Evolutionary conservation across 306 rosid species (phyloP).

Genomic region (Phaseolus lunatus): DNA sequence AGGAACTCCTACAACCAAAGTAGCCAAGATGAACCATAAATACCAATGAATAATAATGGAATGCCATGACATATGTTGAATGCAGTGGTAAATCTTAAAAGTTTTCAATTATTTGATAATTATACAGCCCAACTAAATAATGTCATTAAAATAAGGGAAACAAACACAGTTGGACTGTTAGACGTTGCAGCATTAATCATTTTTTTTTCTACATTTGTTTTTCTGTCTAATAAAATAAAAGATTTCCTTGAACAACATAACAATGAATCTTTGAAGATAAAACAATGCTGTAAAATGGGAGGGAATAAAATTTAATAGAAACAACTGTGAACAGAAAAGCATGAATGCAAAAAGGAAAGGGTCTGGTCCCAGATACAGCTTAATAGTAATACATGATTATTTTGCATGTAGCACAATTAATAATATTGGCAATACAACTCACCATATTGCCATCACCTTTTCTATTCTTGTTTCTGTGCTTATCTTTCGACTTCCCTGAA

Average conservation of each 20-base stretch:
- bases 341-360: not conserved
- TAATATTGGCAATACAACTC: slow-evolving; percentile 48
- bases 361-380: slow-evolving; percentile 17
- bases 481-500: slow-evolving; percentile 77
- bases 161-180: slow-evolving; percentile 2
- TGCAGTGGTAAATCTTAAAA: not conserved
- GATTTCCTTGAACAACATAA: not conserved
- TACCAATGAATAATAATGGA: slow-evolving; percentile 22
- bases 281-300: not conserved
- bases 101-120: slow-evolving; percentile 15
- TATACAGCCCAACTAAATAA: not conserved
- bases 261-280: not conserved
- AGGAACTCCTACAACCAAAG: slow-evolving; percentile 58
- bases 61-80: not conserved
- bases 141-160: slow-evolving; percentile 23
- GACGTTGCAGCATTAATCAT: slow-evolving; percentile 26
- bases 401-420: slow-evolving; percentile 21
- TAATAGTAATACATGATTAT: not conserved
- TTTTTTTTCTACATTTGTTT: slow-evolving; percentile 6
- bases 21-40: slow-evolving; percentile 11
- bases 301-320: slow-evolving; percentile 1
- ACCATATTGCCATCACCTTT: slow-evolving; percentile 61
- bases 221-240: not conserved
- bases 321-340: slow-evolving; percentile 3
- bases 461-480: slow-evolving; percentile 61